Evolutionary conservation across 2,329 filamentous ascomycete genomes (phyloP).

Genomic region (Rosellinia necatrix): DNA sequence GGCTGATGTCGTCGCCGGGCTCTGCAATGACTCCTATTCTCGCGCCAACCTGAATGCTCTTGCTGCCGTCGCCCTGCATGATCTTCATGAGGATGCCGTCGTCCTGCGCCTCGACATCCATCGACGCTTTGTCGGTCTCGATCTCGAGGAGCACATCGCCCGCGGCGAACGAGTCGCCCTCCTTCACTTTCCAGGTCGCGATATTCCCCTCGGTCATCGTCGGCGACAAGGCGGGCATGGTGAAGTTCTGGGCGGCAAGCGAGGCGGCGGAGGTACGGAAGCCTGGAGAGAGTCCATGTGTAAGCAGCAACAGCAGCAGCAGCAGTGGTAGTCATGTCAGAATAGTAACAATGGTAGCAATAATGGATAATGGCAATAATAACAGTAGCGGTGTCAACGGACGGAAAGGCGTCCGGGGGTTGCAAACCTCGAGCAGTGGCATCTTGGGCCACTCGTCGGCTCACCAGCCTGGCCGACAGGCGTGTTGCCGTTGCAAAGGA

Average conservation of each 20-base stretch:
- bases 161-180: conserved; percentile 80
- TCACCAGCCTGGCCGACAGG: conserved; percentile 63
- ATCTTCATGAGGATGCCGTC: conserved; percentile 88
- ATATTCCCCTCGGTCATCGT: conserved; percentile 96
- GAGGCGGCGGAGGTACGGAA: conserved; percentile 66
- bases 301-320: conserved; percentile 1
- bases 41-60: conserved; percentile 76
- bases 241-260: conserved; percentile 82
- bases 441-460: conserved; percentile 58
- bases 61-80: conserved; percentile 71
- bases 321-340: background rate
- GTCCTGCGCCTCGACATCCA: conserved; percentile 93
- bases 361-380: too few relatives aligned
- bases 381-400: too few relatives aligned
- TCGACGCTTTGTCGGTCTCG: conserved; percentile 91
- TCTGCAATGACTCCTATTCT: conserved; percentile 86
- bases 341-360: too few relatives aligned
- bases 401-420: background rate
- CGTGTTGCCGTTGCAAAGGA: conserved; percentile 68
- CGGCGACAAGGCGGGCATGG: conserved; percentile 87
- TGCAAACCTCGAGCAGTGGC: conserved; percentile 62
- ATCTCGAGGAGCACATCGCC: conserved; percentile 90
- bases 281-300: conserved; percentile 49
- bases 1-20: conserved; percentile 75
- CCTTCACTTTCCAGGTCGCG: conserved; percentile 81